Evolutionary conservation across 2,329 filamentous ascomycete genomes (phyloP).

Genomic region (Emergomyces orientalis): DNA sequence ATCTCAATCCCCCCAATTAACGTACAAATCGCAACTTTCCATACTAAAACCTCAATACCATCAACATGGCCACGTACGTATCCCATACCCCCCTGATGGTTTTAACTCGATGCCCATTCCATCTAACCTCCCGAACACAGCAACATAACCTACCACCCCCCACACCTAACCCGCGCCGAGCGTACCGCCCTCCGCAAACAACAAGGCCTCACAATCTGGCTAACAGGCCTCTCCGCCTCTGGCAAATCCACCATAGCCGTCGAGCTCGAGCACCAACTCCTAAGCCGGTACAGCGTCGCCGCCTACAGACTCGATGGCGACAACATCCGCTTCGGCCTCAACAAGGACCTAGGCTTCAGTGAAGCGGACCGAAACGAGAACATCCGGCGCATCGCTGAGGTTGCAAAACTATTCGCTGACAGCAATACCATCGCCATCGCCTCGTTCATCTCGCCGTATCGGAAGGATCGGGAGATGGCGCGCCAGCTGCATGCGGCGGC

Average conservation of each 20-base stretch:
- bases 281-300: constrained; percentile 59
- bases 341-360: constrained; percentile 93
- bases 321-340: constrained; percentile 95
- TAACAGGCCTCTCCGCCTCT: constrained; percentile 90
- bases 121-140: constrained; percentile 19
- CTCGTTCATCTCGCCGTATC: constrained; percentile 94
- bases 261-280: constrained; percentile 90
- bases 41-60: neutral
- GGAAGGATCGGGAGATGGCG: constrained; percentile 72
- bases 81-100: neutral
- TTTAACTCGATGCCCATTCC: constrained; percentile 7
- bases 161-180: constrained; percentile 34
- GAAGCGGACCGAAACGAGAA: constrained; percentile 95
- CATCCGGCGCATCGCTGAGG: constrained; percentile 91
- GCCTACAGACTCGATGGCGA: constrained; percentile 95
- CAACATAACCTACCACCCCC: constrained; percentile 41
- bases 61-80: constrained; percentile 14
- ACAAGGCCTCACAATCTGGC: constrained; percentile 90
- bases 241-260: constrained; percentile 97
- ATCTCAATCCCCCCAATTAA: neutral
- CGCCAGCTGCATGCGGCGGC: constrained; percentile 65
- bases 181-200: constrained; percentile 56
- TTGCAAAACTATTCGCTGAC: constrained; percentile 95
- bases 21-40: neutral
- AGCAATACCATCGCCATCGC: constrained; percentile 78